A percentile compares a stretch with the other conserved stretches of the same genome.
These are phyloP conservation scores for Tricharina praecox DNA, from an alignment of 495 filamentous ascomycete species.

Conservation along the genomic window DNA sequence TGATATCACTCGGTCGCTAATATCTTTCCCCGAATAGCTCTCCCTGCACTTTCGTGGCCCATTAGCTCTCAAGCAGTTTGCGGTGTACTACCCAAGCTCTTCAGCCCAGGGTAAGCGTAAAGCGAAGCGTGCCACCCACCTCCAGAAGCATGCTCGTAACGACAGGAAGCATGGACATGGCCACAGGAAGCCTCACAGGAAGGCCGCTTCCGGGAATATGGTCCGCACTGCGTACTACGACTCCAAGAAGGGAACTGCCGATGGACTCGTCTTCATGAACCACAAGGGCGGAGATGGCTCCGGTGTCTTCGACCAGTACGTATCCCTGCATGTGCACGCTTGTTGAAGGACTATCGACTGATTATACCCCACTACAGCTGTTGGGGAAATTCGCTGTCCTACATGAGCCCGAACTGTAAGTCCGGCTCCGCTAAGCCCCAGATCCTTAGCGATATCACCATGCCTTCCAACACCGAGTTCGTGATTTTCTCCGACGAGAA, in stretches of 20 bases:
- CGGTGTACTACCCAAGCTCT: slow-evolving; percentile 39
- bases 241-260: slow-evolving; percentile 30
- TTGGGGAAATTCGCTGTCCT: slow-evolving; percentile 49
- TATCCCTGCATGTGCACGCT: slow-evolving; percentile 8
- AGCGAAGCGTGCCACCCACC: slow-evolving; percentile 23
- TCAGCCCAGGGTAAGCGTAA: background rate
- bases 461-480: slow-evolving; percentile 45
- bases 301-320: slow-evolving; percentile 41
- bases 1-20: slow-evolving; percentile 17
- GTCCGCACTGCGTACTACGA: slow-evolving; percentile 40
- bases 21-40: slow-evolving; percentile 37
- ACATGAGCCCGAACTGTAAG: slow-evolving; percentile 36
- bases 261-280: slow-evolving; percentile 50
- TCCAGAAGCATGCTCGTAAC: slow-evolving; percentile 29
- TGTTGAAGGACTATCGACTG: slow-evolving; percentile 7
- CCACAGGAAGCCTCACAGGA: background rate
- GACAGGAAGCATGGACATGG: slow-evolving; percentile 10
- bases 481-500: slow-evolving; percentile 40
- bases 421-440: slow-evolving; percentile 34
- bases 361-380: slow-evolving; percentile 26
- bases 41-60: slow-evolving; percentile 57
- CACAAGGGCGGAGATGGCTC: slow-evolving; percentile 44
- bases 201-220: slow-evolving; percentile 4
- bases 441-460: slow-evolving; percentile 33
- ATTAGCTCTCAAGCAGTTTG: slow-evolving; percentile 42